phyloP scores from a whole-genome alignment of 2,329 filamentous ascomycete species.

The Amesomyces nigricolor region DNA sequence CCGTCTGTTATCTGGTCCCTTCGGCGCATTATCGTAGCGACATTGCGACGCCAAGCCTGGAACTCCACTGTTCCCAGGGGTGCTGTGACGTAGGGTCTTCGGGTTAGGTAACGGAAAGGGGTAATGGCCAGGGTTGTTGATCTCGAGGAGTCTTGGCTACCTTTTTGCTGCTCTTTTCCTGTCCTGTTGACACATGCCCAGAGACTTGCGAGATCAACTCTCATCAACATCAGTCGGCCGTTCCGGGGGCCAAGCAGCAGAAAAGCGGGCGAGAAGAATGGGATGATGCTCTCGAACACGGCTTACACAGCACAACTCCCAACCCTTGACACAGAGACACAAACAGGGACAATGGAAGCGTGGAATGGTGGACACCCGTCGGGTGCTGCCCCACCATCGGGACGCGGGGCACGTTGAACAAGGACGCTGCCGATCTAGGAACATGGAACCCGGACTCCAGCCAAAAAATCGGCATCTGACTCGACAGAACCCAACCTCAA shows the following conservation, averaged over 20 bases:
- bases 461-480: conserved; percentile 20
- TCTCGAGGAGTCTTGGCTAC: neutral
- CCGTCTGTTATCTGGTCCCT: conserved; percentile 10
- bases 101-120: neutral
- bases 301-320: neutral
- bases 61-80: conserved; percentile 10
- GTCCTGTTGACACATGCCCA: neutral
- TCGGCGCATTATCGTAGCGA: neutral
- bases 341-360: neutral
- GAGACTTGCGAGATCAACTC: too few species aligned
- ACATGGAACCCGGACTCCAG: conserved; percentile 31
- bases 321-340: neutral
- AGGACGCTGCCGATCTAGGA: conserved; percentile 34
- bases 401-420: conserved; percentile 24
- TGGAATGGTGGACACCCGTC: neutral
- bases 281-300: too few species aligned
- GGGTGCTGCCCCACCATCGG: conserved; percentile 21
- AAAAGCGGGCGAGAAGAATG: too few species aligned
- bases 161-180: too few species aligned
- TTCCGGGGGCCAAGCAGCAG: too few species aligned
- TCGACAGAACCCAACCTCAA: conserved; percentile 7
- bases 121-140: neutral
- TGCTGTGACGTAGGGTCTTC: neutral
- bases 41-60: conserved; percentile 5
- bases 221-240: too few species aligned